Evolutionary conservation across 371 early-diverging fungal genomes (phyloP).

Genomic region (Syncephalastrum monosporum): DNA sequence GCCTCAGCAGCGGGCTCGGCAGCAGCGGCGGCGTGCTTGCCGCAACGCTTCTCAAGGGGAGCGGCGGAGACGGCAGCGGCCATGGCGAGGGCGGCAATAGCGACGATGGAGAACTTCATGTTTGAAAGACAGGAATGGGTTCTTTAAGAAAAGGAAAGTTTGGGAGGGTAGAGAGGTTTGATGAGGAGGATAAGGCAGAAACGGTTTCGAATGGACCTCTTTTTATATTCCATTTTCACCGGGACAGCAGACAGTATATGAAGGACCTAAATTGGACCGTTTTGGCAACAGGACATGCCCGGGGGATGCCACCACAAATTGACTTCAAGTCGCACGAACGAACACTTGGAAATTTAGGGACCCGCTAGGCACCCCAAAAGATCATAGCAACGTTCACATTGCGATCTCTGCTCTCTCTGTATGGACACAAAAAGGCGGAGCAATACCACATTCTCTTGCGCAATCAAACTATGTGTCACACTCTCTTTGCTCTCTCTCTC

Average conservation of each 20-base stretch:
- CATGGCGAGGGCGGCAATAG: conserved; percentile 18
- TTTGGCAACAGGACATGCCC: conserved; percentile 15
- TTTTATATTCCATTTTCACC: conserved; percentile 7
- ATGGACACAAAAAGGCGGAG: too few species aligned
- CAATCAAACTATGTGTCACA: too few species aligned
- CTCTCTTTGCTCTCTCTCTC: too few species aligned
- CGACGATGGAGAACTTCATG: conserved; percentile 21
- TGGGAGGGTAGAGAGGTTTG: conserved; percentile 2
- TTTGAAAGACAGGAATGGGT: conserved; percentile 8
- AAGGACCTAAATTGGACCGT: conserved; percentile 2
- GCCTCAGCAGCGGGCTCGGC: conserved; percentile 6
- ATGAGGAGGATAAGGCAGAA: conserved; percentile 2
- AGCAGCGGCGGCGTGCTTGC: conserved; percentile 14
- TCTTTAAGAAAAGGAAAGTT: conserved; percentile 11
- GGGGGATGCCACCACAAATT: conserved; percentile 1
- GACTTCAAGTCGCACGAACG: conserved; percentile 4
- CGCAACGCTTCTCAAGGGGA: conserved; percentile 10
- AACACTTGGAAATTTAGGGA: conserved; percentile 6
- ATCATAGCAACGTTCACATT: too few species aligned
- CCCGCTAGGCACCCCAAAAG: too few species aligned
- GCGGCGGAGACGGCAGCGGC: conserved; percentile 15
- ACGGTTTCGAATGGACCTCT: conserved; percentile 3
- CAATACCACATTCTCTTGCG: too few species aligned
- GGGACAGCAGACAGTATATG: too few species aligned
- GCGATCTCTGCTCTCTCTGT: too few species aligned